These are phyloP conservation scores for Penicillium nucicola DNA, from an alignment of 495 filamentous ascomycete genomes.

Conservation along the genomic window DNA sequence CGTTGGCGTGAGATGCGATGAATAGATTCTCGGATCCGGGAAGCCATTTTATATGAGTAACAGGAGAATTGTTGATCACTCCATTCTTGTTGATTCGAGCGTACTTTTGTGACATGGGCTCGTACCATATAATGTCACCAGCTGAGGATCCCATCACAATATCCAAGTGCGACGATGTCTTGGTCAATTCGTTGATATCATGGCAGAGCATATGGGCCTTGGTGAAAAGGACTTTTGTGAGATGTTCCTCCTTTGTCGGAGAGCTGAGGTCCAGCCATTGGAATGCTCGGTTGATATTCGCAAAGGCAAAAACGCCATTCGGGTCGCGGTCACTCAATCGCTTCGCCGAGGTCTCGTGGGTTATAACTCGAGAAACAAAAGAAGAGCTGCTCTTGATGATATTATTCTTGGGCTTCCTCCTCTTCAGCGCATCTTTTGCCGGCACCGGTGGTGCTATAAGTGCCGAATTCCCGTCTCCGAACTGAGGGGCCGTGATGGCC, in stretches of 20 bases:
- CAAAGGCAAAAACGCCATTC: constrained; percentile 85
- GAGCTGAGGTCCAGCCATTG: constrained; percentile 74
- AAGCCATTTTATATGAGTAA: constrained; percentile 88
- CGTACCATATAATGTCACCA: constrained; percentile 97
- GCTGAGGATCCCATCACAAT: constrained; percentile 94
- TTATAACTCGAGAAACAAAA: constrained; percentile 92
- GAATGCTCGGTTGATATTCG: constrained; percentile 90
- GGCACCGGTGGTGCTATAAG: constrained; percentile 48
- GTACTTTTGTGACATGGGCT: constrained; percentile 95
- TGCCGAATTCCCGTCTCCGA: constrained; percentile 83
- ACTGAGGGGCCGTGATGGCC: constrained; percentile 56
- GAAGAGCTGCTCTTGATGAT: constrained; percentile 97
- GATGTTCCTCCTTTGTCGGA: constrained; percentile 65
- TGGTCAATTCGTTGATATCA: constrained; percentile 84
- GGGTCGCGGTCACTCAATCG: constrained; percentile 71
- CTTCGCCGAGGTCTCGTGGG: constrained; percentile 76
- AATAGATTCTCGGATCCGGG: constrained; percentile 93
- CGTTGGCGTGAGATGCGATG: constrained; percentile 89
- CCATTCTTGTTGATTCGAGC: constrained; percentile 96
- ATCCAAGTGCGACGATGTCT: constrained; percentile 75
- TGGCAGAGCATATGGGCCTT: constrained; percentile 95
- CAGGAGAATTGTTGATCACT: constrained; percentile 77
- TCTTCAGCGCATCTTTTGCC: constrained; percentile 73
- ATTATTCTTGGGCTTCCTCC: constrained; percentile 92
- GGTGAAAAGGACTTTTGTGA: constrained; percentile 94